A percentile compares a stretch with the other conserved stretches of the same genome.
Evolutionary conservation across 31 red algal species (phyloP).

Genomic region (Asparagopsis taxiformis): DNA sequence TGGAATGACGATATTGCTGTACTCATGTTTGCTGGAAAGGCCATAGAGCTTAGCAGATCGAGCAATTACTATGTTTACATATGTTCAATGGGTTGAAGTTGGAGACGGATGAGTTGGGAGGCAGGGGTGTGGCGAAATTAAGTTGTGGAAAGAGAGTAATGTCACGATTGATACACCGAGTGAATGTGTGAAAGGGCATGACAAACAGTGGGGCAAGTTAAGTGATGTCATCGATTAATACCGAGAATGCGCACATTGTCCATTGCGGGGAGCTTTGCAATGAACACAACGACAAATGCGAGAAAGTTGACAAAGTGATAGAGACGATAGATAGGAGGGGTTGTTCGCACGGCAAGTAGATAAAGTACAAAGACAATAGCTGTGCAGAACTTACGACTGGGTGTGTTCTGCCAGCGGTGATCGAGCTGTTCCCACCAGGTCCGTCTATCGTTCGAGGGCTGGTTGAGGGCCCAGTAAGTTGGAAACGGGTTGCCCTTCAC

Average conservation of each 20-base stretch:
- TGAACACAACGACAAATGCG: slow-evolving; percentile 82
- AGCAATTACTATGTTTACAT: slow-evolving; percentile 2
- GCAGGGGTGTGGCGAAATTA: not conserved
- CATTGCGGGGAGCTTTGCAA: slow-evolving; percentile 97
- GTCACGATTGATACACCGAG: not conserved
- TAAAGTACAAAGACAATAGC: slow-evolving; percentile 86
- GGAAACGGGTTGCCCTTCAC: slow-evolving; percentile 96
- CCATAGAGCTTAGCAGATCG: too few species aligned
- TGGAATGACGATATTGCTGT: too few species aligned
- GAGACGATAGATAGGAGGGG: slow-evolving; percentile 44
- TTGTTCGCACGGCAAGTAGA: slow-evolving; percentile 64
- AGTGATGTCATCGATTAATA: slow-evolving; percentile 76
- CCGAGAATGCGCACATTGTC: slow-evolving; percentile 92
- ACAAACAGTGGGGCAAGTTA: not conserved
- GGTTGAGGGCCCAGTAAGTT: slow-evolving; percentile 79
- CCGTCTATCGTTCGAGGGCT: slow-evolving; percentile 69
- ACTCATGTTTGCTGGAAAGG: too few species aligned
- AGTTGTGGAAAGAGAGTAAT: not conserved
- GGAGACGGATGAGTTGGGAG: not conserved
- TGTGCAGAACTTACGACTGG: slow-evolving; percentile 89
- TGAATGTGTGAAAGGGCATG: not conserved
- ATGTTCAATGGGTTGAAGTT: slow-evolving; percentile 1
- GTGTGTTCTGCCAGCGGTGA: slow-evolving; percentile 89
- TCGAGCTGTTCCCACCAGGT: slow-evolving; percentile 99
- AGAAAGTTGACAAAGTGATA: slow-evolving; percentile 84